phyloP scores from a whole-genome alignment of 2,329 filamentous ascomycete genomes.

The Aspergillus calidoustus region DNA sequence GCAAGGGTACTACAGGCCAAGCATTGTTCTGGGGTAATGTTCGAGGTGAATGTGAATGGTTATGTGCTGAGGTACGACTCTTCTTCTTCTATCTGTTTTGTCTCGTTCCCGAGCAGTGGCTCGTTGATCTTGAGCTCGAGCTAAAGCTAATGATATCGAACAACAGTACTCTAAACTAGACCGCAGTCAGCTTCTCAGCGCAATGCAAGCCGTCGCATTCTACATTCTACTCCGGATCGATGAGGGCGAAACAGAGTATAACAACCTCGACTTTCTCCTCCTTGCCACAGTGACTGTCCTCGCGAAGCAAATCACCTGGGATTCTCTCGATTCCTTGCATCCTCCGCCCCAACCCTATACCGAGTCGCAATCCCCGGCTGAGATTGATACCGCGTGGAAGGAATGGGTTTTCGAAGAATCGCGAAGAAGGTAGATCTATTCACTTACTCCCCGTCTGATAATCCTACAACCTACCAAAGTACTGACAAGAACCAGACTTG shows the following conservation, averaged over 20 bases:
- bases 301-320: background rate
- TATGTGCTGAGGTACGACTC: slow-evolving; percentile 31
- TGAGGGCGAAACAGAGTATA: slow-evolving; percentile 52
- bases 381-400: background rate
- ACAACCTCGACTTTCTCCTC: slow-evolving; percentile 48
- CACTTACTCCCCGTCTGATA: background rate
- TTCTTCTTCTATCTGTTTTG: no score
- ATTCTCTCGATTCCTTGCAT: background rate
- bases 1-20: slow-evolving; percentile 41
- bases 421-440: background rate
- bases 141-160: background rate
- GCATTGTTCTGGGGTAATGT: slow-evolving; percentile 51
- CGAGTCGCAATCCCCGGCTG: background rate
- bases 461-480: background rate
- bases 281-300: slow-evolving; percentile 2
- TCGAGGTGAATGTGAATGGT: slow-evolving; percentile 47
- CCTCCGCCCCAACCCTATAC: background rate
- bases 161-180: slow-evolving; percentile 32
- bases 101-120: background rate
- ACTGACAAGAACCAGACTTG: slow-evolving; percentile 34
- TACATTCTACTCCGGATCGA: slow-evolving; percentile 50
- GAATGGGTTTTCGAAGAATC: slow-evolving; percentile 6
- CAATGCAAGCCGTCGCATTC: slow-evolving; percentile 51
- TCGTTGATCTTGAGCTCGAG: background rate
- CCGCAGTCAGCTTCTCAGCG: slow-evolving; percentile 46